Evolutionary conservation across 768 basidiomycete species (phyloP), one percentile per base, ranked within the genome.

Genomic region (Rossbeevera mucosa): DNA sequence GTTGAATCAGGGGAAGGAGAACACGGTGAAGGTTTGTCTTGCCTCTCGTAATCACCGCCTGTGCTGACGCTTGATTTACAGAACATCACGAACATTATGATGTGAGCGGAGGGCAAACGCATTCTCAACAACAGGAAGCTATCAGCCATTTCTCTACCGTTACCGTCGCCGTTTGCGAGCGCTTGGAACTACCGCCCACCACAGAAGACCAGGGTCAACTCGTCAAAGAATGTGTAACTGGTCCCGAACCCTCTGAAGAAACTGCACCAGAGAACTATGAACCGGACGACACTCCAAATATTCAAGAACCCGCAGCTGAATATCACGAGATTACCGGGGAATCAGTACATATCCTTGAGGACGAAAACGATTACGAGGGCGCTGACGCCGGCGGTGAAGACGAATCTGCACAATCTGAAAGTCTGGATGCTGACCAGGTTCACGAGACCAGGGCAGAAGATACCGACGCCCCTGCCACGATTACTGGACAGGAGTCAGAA

Each of bases 381-480:
- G 51, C 53, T 18, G 57, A 61, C 24, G 44, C 47, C 2, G 53
- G 53, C 40, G 58, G 51, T 28, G 65, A 64, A 47, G 60, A 56
- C 13, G 54, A 56, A 47, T 57, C 57, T 16, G 7, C 47, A 18
- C 56, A 52, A 16, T 51, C 55, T 18, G 63, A 65, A 5, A 52
- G 26, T 36, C 56, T 67, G 14, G 69, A 71, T 49, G 67, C 64
- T 30, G 64, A 69, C 51, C 65, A 57, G 41, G 58, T 63, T 36
- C 69, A 72, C 25, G 61, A 50, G 9, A 42, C 46, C 46, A 46
- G 28, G 3, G 38, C 48, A 20, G 56, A 59, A 47, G 71, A 68
- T 52, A 64, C 60, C 2, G 62, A 66, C 13, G 46, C 54, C 20
- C n/a, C 49, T 5, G 44, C 49, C 12, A 50, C 53, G 7, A 44